phyloP scores from a whole-genome alignment of 176 grass and related monocot genomes.

The Canna indica region DNA sequence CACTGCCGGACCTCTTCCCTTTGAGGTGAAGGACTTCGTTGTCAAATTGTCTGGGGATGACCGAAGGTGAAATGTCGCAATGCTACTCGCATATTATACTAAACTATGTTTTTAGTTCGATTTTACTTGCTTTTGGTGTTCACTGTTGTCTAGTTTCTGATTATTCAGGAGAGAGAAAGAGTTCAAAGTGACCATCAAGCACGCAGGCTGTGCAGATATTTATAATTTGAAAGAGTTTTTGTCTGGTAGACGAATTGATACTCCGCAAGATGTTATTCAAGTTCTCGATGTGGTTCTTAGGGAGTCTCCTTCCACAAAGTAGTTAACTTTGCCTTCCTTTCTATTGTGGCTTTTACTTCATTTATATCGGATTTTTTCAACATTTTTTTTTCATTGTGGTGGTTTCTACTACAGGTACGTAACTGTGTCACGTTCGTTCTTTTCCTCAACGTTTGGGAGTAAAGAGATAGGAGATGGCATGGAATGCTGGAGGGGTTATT shows the following conservation, averaged over 20 bases:
- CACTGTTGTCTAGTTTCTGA: neutral
- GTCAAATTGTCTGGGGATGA: constrained; percentile 44
- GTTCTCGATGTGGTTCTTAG: constrained; percentile 81
- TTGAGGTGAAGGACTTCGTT: constrained; percentile 50
- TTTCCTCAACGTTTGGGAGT: constrained; percentile 47
- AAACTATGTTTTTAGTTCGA: neutral
- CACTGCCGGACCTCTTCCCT: constrained; percentile 65
- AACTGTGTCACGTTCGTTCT: constrained; percentile 63
- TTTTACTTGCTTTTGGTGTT: neutral
- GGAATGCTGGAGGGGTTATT: constrained; percentile 89
- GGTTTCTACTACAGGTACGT: constrained; percentile 48
- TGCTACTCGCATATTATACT: constrained; percentile 23
- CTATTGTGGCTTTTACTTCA: neutral
- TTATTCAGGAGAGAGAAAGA: constrained; percentile 43
- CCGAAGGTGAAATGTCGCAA: constrained; percentile 40
- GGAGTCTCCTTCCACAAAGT: constrained; percentile 60
- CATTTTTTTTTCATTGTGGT: neutral
- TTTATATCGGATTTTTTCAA: too few relatives aligned
- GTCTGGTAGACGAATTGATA: constrained; percentile 44
- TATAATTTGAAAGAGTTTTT: constrained; percentile 52
- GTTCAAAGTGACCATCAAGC: constrained; percentile 61
- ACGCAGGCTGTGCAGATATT: constrained; percentile 48
- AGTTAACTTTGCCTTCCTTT: neutral
- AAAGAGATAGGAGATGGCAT: constrained; percentile 75
- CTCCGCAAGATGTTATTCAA: constrained; percentile 79